These are phyloP conservation scores for Tilletia caries DNA, from an alignment of 1,284 basidiomycete genomes.

Conservation along the genomic window DNA sequence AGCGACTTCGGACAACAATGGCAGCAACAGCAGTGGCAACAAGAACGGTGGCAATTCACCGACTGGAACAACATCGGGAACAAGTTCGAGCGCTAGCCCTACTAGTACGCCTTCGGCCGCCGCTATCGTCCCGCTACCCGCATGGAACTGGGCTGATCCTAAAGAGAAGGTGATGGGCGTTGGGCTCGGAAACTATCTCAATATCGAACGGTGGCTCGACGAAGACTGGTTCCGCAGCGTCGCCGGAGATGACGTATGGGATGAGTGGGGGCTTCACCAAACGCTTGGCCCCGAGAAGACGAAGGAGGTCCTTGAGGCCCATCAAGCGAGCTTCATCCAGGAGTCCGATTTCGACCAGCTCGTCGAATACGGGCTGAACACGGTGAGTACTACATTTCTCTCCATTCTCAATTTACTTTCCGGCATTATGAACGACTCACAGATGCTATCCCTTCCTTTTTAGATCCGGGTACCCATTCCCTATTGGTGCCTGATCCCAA, in stretches of 20 bases:
- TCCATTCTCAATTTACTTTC: too few species aligned
- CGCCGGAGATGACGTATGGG: slow-evolving; percentile 50
- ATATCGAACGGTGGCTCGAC: slow-evolving; percentile 55
- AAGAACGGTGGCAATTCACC: neutral
- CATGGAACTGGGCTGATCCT: slow-evolving; percentile 48
- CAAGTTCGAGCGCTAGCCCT: neutral
- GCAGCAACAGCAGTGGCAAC: neutral
- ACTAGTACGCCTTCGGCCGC: slow-evolving; percentile 16
- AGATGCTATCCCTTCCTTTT: too few species aligned
- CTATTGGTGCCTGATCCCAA: slow-evolving; percentile 51
- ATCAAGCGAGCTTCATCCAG: slow-evolving; percentile 54
- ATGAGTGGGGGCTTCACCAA: slow-evolving; percentile 54
- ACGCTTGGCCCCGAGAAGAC: slow-evolving; percentile 38
- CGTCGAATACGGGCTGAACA: slow-evolving; percentile 47
- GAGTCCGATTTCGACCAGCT: slow-evolving; percentile 54
- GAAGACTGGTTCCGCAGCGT: slow-evolving; percentile 54
- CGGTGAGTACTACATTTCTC: too few species aligned
- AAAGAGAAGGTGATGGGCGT: slow-evolving; percentile 48
- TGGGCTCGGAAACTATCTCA: slow-evolving; percentile 49
- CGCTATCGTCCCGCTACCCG: slow-evolving; percentile 34
- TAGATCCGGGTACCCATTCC: slow-evolving; percentile 55
- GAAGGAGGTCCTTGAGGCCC: slow-evolving; percentile 37
- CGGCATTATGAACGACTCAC: too few species aligned
- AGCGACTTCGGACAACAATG: neutral
- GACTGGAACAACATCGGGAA: neutral